Evolutionary conservation across 2,329 filamentous ascomycete species (phyloP).

Genomic region (Sporothrix schenckii): DNA sequence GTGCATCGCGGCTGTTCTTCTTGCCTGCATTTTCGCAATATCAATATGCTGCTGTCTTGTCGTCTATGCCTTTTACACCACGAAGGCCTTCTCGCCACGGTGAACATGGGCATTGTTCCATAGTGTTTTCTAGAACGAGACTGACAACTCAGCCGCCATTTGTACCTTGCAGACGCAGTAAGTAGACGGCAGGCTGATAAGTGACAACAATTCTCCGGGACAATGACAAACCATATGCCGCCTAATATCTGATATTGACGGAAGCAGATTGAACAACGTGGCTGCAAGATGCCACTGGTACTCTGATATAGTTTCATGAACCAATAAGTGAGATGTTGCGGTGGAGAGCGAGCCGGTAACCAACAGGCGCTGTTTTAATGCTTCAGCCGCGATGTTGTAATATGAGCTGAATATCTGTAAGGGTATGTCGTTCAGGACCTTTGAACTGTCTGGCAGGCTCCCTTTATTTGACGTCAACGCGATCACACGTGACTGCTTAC

Average conservation of each 20-base stretch:
- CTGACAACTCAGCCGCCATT: conserved; percentile 8
- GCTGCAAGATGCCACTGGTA: background rate
- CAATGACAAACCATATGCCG: background rate
- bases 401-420: too few species aligned
- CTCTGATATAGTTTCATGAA: background rate
- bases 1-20: background rate
- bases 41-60: background rate
- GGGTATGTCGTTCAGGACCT: too few species aligned
- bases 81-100: background rate
- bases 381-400: too few species aligned
- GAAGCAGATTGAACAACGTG: background rate
- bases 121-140: conserved; percentile 17
- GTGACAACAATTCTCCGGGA: background rate
- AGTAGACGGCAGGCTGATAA: conserved; percentile 11
- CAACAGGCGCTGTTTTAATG: background rate
- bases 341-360: background rate
- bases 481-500: conserved; percentile 25
- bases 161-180: conserved; percentile 12
- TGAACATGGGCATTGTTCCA: conserved; percentile 6
- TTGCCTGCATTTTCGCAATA: background rate
- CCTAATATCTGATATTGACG: background rate
- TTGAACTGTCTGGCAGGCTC: too few species aligned
- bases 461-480: background rate
- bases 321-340: background rate
- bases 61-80: background rate